Evolutionary conservation across 2,329 filamentous ascomycete genomes (phyloP), one percentile per base, ranked within the genome.

Genomic region (Pyrenophora graminea): DNA sequence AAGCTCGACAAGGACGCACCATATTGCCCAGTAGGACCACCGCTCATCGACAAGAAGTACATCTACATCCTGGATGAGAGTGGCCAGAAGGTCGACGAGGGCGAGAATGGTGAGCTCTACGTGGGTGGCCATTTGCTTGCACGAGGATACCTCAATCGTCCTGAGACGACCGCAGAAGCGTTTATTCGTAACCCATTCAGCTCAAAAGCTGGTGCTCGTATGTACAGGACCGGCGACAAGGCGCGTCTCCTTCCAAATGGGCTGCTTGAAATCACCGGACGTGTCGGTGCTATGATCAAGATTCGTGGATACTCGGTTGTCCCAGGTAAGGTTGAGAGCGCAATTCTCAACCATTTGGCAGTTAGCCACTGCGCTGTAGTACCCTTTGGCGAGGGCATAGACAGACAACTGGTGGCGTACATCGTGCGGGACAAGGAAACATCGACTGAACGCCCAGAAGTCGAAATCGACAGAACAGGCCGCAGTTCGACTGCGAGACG

Each of bases 221-320:
- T 91, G 84, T 91, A 91, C 68, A 81, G 83, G 50, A 91, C 88
- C 0, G 88, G 88, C 3, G 88, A 91, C 68, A 79, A 85, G 45
- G 88, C 88, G 0, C 80, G 86, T 2, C 71, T 89, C 33, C 79
- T 90, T 6, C 79, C 85, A 0, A 87, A 82, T 1, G 88, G 88
- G 1, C 76, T 86, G 5, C 78, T 91, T 6, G 88, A 91, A 67
- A 90, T 91, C 53, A 90, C 86, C 6, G 88, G 88, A 30, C 84
- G 88, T 44, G 86, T 90, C 1, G 88, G 88, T 12, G 83, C 85
- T 10, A 91, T 91, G 88, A 91, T 91, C 75, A 91, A 91, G 74
- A 82, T 90, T 9, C 84, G 88, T 51, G 88, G 88, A 1, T 91
- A 91, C 66, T 90, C 87, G 1, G 86, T 91, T 3, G 88, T 91